These are phyloP conservation scores for Lactifluus volemus DNA, from an alignment of 768 basidiomycete species.

Conservation along the genomic window DNA sequence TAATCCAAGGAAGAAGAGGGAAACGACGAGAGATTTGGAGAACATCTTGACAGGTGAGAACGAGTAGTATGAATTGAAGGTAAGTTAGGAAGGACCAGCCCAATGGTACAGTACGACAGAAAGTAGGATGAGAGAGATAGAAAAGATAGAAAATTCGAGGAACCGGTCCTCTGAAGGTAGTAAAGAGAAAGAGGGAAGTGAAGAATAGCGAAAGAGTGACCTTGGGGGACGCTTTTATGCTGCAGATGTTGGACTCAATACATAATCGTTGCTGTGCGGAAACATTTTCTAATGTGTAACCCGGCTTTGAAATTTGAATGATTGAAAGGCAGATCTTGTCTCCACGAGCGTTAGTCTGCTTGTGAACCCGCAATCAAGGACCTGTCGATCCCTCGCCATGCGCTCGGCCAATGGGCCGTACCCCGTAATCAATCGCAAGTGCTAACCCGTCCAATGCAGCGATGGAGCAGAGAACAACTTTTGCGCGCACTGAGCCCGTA, in stretches of 20 bases:
- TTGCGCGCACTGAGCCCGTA: background rate
- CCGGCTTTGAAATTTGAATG: too few relatives aligned
- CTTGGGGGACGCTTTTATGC: too few relatives aligned
- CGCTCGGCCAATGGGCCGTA: slow-evolving; percentile 42
- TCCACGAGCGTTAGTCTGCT: background rate
- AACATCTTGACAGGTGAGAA: slow-evolving; percentile 19
- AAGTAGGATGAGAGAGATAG: background rate
- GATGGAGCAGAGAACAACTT: background rate
- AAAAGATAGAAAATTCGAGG: background rate
- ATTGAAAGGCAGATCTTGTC: too few relatives aligned
- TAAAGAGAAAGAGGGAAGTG: background rate
- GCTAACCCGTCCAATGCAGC: background rate
- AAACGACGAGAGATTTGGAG: slow-evolving; percentile 24
- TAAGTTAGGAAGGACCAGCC: background rate
- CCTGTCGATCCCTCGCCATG: slow-evolving; percentile 60
- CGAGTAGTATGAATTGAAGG: too few relatives aligned
- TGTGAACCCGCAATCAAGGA: slow-evolving; percentile 13
- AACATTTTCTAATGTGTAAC: too few relatives aligned
- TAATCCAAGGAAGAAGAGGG: slow-evolving; percentile 28
- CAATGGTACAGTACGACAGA: too few relatives aligned
- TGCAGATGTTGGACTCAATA: too few relatives aligned
- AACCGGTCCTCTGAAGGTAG: slow-evolving; percentile 4
- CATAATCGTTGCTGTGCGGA: too few relatives aligned
- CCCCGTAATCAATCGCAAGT: background rate
- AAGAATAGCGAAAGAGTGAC: too few relatives aligned